A percentile compares a stretch with the other conserved stretches of the same genome.
These are phyloP conservation scores for Microbotryum violaceum DNA, from an alignment of 1,284 basidiomycete species.

Conservation along the genomic window DNA sequence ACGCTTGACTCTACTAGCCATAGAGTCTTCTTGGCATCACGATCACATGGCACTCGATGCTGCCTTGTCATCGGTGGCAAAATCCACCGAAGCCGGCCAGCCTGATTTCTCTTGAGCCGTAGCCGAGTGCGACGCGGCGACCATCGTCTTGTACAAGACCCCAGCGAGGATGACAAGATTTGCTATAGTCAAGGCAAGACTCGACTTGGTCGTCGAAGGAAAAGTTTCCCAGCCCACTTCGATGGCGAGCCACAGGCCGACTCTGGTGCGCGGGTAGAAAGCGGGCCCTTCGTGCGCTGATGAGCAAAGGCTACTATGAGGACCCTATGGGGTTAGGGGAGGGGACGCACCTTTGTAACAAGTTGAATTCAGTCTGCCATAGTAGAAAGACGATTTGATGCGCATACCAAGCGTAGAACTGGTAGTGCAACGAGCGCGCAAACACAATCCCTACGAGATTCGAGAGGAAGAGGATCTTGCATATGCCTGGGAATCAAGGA, in stretches of 20 bases:
- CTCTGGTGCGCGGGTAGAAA: conserved; percentile 44
- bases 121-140: too few relatives aligned
- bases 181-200: conserved; percentile 53
- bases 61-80: too few relatives aligned
- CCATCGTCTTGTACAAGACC: conserved; percentile 6
- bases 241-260: conserved; percentile 55
- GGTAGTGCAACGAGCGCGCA: conserved; percentile 94
- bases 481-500: conserved; percentile 53
- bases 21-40: too few relatives aligned
- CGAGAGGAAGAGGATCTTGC: conserved; percentile 75
- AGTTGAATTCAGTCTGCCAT: conserved; percentile 58
- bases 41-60: too few relatives aligned
- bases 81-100: too few relatives aligned
- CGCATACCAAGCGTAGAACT: conserved; percentile 98
- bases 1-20: too few relatives aligned
- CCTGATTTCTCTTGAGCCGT: too few relatives aligned
- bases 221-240: conserved; percentile 85
- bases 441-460: conserved; percentile 88
- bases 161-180: conserved; percentile 52
- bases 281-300: conserved; percentile 3
- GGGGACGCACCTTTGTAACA: conserved; percentile 53
- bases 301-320: conserved; percentile 7
- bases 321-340: background rate
- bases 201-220: conserved; percentile 69
- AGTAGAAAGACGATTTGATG: conserved; percentile 81